These are phyloP conservation scores for Acorus gramineus DNA, from an alignment of 106 monocot species.

Conservation along the genomic window DNA sequence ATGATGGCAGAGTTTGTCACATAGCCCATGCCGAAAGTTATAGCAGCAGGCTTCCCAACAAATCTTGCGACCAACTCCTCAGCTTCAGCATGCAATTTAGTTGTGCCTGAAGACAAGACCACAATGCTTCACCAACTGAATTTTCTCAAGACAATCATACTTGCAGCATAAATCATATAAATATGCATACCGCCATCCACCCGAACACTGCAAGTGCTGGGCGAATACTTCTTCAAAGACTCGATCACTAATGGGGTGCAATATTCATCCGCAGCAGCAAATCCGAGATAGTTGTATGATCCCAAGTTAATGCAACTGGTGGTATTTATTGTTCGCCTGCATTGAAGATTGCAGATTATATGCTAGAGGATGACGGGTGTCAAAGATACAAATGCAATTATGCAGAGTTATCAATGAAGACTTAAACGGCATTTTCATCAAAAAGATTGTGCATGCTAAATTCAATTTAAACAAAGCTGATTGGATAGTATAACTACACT, in stretches of 20 bases:
- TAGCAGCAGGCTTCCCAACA: constrained; percentile 24
- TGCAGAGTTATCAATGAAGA: too few species aligned
- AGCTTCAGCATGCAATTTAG: constrained; percentile 16
- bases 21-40: constrained; percentile 27
- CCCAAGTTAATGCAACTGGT: constrained; percentile 22
- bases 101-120: constrained; percentile 7
- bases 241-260: constrained; percentile 19
- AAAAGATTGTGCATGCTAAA: too few species aligned
- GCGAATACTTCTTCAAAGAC: constrained; percentile 17
- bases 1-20: constrained; percentile 24
- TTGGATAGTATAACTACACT: too few species aligned
- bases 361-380: too few species aligned
- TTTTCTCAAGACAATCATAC: neutral
- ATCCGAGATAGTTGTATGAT: constrained; percentile 30
- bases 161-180: neutral
- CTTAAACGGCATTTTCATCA: too few species aligned
- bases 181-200: constrained; percentile 12
- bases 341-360: neutral
- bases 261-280: constrained; percentile 21
- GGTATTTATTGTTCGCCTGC: constrained; percentile 7
- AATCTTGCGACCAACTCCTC: constrained; percentile 20
- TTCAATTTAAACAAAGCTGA: too few species aligned
- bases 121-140: neutral
- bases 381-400: too few species aligned
- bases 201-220: constrained; percentile 22